A percentile compares a stretch with the other conserved stretches of the same genome.
phyloP scores from a whole-genome alignment of 2,329 filamentous ascomycete species.

The Lachnellula suecica region DNA sequence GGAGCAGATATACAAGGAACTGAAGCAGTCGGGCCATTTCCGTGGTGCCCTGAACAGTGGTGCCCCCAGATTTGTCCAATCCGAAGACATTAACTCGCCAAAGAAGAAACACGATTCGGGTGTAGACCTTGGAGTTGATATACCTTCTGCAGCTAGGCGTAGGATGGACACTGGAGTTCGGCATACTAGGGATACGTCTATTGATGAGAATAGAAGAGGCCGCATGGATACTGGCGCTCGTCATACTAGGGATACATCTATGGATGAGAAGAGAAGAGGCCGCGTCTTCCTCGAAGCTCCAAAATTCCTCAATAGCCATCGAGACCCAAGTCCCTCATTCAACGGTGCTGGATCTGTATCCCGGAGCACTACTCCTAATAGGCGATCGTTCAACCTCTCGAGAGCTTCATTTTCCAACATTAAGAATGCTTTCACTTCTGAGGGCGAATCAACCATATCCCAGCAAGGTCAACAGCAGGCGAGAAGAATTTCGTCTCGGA shows the following conservation, averaged over 20 bases:
- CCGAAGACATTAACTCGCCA: not conserved
- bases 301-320: constrained; percentile 1
- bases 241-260: constrained; percentile 9
- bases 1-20: constrained; percentile 50
- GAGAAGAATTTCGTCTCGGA: constrained; percentile 50
- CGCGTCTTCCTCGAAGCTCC: constrained; percentile 23
- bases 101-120: constrained; percentile 30
- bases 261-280: constrained; percentile 28
- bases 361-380: constrained; percentile 15
- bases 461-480: constrained; percentile 10
- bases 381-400: constrained; percentile 17
- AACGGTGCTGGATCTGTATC: constrained; percentile 14
- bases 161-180: no score
- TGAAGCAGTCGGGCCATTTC: constrained; percentile 50
- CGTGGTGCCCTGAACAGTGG: constrained; percentile 12
- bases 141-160: constrained; percentile 1
- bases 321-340: constrained; percentile 18
- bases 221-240: constrained; percentile 9
- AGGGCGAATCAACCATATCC: constrained; percentile 2
- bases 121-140: constrained; percentile 20
- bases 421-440: constrained; percentile 15
- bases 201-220: constrained; percentile 28
- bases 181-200: no score
- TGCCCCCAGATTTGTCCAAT: not conserved
- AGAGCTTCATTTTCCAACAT: constrained; percentile 22